phyloP scores from a whole-genome alignment of 768 basidiomycete genomes.

The Tricholomella constricta region DNA sequence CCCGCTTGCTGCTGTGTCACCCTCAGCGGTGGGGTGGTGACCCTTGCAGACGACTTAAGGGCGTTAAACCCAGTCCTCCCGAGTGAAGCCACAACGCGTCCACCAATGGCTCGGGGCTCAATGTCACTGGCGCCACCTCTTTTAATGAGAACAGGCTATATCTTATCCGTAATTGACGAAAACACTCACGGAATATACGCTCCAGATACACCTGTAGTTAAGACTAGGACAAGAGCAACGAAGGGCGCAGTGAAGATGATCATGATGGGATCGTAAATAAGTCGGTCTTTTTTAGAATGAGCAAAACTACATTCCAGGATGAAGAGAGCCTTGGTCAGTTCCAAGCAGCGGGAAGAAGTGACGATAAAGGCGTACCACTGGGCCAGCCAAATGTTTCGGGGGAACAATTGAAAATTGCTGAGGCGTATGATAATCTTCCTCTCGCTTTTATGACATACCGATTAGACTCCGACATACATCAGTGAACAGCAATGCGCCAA shows the following conservation, averaged over 20 bases:
- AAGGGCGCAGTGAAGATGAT: background rate
- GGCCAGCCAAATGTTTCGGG: constrained; percentile 7
- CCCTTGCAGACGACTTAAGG: too few relatives aligned
- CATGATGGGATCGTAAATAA: background rate
- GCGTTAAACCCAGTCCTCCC: too few relatives aligned
- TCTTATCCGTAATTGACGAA: background rate
- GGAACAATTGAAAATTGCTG: background rate
- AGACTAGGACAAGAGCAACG: background rate
- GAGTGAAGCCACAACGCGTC: too few relatives aligned
- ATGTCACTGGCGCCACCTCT: background rate
- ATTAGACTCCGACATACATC: too few relatives aligned
- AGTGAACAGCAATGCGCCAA: too few relatives aligned
- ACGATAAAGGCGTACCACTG: constrained; percentile 5
- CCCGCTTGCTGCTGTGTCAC: background rate
- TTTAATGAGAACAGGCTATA: too few relatives aligned
- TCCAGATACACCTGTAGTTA: background rate
- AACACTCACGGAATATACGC: background rate
- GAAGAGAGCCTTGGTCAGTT: background rate
- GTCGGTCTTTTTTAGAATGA: background rate
- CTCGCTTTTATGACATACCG: background rate
- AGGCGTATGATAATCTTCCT: background rate
- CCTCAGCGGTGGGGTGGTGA: too few relatives aligned
- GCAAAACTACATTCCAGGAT: background rate
- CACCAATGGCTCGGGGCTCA: background rate
- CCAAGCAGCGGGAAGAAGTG: background rate